phyloP scores from a whole-genome alignment of 148 eudicot genomes.

The Amaranthus cruentus region DNA sequence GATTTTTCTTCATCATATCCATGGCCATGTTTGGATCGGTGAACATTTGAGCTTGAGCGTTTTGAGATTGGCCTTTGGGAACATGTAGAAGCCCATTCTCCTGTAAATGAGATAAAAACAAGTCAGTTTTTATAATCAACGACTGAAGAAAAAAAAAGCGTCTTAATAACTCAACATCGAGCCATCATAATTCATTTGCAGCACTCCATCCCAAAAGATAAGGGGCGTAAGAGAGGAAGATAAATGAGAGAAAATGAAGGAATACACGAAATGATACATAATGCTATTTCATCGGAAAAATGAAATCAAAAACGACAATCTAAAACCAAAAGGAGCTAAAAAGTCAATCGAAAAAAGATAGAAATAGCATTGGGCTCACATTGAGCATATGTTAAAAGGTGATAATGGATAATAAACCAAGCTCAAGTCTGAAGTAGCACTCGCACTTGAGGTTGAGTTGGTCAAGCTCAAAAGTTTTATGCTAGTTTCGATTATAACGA shows the following conservation, averaged over 20 bases:
- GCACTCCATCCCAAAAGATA: background rate
- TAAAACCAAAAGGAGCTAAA: too few relatives aligned
- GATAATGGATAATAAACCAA: too few relatives aligned
- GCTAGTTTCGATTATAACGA: too few relatives aligned
- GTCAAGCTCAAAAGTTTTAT: too few relatives aligned
- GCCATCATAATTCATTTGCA: too few relatives aligned
- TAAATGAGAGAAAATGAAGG: background rate
- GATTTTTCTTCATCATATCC: conserved; percentile 99
- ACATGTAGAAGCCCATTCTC: conserved; percentile 89
- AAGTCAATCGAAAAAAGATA: too few relatives aligned
- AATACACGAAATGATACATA: background rate
- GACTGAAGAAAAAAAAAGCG: background rate
- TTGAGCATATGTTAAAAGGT: too few relatives aligned
- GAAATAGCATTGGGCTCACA: too few relatives aligned
- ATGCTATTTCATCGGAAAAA: too few relatives aligned
- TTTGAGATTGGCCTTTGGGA: conserved; percentile 85
- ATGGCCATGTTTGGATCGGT: conserved; percentile 99
- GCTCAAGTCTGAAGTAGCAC: too few relatives aligned
- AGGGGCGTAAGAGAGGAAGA: background rate
- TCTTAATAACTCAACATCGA: background rate
- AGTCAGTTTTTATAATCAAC: background rate
- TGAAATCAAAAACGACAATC: too few relatives aligned
- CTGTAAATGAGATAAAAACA: conserved; percentile 36
- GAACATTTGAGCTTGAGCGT: conserved; percentile 98
- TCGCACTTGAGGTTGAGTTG: too few relatives aligned